A percentile compares a stretch with the other conserved stretches of the same genome.
Evolutionary conservation across 2,329 filamentous ascomycete species (phyloP).

Genomic region (Phialophora macrospora): DNA sequence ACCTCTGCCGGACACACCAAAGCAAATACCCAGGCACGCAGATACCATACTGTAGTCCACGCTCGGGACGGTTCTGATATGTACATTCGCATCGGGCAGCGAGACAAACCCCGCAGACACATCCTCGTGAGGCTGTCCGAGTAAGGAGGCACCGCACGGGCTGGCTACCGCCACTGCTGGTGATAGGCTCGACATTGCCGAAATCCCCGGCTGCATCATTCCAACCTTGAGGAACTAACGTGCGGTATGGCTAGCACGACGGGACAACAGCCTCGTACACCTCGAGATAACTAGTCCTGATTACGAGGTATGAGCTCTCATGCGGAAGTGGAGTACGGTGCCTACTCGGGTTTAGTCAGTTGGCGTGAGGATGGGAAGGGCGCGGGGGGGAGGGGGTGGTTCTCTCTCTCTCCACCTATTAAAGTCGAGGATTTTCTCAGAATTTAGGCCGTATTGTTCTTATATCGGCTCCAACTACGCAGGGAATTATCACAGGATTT

Average conservation of each 20-base stretch:
- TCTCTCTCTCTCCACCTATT: no score
- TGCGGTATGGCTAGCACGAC: no score
- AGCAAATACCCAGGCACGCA: neutral
- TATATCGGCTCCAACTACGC: no score
- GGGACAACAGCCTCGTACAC: no score
- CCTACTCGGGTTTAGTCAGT: no score
- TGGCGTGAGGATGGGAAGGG: no score
- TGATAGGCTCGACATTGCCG: neutral
- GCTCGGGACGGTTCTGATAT: neutral
- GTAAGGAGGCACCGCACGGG: neutral
- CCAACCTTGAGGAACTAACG: no score
- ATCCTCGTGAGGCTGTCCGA: neutral
- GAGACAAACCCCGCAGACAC: neutral
- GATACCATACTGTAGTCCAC: neutral
- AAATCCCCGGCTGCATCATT: neutral
- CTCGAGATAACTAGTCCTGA: no score
- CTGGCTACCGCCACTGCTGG: neutral
- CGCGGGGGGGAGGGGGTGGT: no score
- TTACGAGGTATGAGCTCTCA: neutral
- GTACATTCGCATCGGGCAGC: neutral
- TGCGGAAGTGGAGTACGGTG: no score
- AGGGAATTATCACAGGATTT: no score
- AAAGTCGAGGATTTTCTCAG: conserved; percentile 1
- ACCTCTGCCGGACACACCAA: no score
- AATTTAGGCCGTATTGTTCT: neutral